Evolutionary conservation across 805 yeast genomes (phyloP), one percentile per base, ranked within the genome.

Genomic region (Saitoella complicata): DNA sequence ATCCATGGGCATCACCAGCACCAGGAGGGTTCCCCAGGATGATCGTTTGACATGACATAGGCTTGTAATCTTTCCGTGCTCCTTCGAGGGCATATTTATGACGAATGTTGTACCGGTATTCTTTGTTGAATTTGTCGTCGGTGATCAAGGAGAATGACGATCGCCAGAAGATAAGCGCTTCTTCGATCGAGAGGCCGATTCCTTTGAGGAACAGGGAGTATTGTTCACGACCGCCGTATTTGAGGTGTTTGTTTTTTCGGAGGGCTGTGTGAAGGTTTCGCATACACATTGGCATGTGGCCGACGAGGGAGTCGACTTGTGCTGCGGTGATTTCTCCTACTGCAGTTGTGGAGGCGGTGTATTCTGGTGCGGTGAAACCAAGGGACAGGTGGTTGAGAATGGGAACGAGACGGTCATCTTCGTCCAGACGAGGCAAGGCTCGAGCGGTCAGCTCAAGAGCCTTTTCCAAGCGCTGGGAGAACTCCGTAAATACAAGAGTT

Each of bases 51-150:
- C 96, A 91, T 57, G 78, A 81, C 79, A 80, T 73, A 3, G 97
- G 94, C 54, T 74, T 73, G 62, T 85, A 86, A 54, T 85, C 82
- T 54, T 76, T 80, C 48, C 95, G 67, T 8, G 80, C 79, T 53
- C 98, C 99, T 63, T 84, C 95, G 46, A 84, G 67, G 41, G 97
- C 99, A 59, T 88, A 91, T 49, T 71, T 73, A 61, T 91, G 96
- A 48, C 94, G 72, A 55, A 91, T 75, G 54, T 82, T 83, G 68
- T 91, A 91, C 49, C 75, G 70, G 66, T 88, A 87, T 57, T 88
- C 94, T 62, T 86, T 87, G 60, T 79, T 75, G 63, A 87, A 86
- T 53, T 75, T 75, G 45, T 85, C 95, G 44, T 75, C 59, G 5
- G 78, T 70, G 62, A 79, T 71, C 44, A 65, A 62, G 5, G 85